phyloP scores from a whole-genome alignment of 441 rosid genomes.

The Raphanus hybrid region DNA sequence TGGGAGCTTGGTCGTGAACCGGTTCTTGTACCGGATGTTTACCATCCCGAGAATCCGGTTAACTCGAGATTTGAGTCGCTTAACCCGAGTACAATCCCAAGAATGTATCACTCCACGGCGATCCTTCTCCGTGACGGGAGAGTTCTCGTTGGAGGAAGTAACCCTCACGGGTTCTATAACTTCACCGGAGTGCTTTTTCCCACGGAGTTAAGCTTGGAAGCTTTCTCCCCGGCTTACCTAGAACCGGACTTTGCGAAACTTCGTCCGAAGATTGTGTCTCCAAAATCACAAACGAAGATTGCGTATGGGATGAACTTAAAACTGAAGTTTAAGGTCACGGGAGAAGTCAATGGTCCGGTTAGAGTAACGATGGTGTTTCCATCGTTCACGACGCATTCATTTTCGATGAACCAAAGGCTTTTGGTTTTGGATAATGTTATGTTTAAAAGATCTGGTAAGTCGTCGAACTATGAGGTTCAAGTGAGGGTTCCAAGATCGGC shows the following conservation, averaged over 20 bases:
- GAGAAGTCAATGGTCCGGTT: constrained; percentile 30
- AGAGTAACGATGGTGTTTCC: constrained; percentile 61
- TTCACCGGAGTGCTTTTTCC: constrained; percentile 60
- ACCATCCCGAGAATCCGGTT: constrained; percentile 44
- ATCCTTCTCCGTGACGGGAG: constrained; percentile 61
- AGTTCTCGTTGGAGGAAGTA: constrained; percentile 65
- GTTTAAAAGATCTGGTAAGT: constrained; percentile 1
- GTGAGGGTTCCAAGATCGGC: constrained; percentile 47
- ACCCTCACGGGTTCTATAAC: constrained; percentile 53
- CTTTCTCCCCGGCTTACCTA: constrained; percentile 57
- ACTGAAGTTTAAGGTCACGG: constrained; percentile 39
- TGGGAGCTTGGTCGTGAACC: constrained; percentile 61
- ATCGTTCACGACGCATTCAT: constrained; percentile 62
- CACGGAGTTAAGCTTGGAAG: constrained; percentile 63
- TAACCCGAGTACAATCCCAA: constrained; percentile 52
- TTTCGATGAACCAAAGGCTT: constrained; percentile 66
- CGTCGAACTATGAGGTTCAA: constrained; percentile 37
- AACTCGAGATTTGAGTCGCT: constrained; percentile 49
- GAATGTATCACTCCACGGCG: constrained; percentile 73
- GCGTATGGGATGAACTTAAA: constrained; percentile 33
- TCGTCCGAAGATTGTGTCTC: constrained; percentile 49
- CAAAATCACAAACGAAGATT: constrained; percentile 38
- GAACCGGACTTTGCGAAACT: constrained; percentile 26
- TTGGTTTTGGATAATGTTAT: constrained; percentile 47
- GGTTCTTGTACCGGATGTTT: constrained; percentile 52